Percentiles rank a stretch among this genome's conserved stretches.
phyloP scores from a whole-genome alignment of 2,329 filamentous ascomycete species.

The Fusarium lateritium region DNA sequence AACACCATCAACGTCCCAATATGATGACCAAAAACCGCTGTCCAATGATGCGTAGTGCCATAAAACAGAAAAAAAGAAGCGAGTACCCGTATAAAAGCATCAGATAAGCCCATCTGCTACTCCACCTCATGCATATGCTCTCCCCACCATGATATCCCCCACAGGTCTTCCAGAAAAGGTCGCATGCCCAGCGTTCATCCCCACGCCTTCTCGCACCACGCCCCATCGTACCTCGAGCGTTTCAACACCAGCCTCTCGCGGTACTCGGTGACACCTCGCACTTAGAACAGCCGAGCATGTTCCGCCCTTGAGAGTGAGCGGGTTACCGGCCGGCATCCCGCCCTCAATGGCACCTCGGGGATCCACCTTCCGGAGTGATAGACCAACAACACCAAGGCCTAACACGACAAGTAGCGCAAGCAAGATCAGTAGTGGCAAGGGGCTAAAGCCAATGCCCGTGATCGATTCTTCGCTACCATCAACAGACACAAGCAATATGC shows the following conservation, averaged over 20 bases:
- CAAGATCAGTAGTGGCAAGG: constrained; percentile 59
- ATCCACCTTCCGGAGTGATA: constrained; percentile 60
- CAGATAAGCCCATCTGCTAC: background rate
- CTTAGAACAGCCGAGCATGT: constrained; percentile 68
- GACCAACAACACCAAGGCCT: constrained; percentile 52
- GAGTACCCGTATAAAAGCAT: background rate
- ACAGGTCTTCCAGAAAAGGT: constrained; percentile 59
- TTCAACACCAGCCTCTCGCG: constrained; percentile 54
- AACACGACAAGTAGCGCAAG: constrained; percentile 58
- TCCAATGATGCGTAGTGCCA: constrained; percentile 7
- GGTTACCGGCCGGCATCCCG: constrained; percentile 61
- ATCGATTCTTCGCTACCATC: constrained; percentile 44
- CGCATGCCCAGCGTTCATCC: constrained; percentile 59
- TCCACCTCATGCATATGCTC: constrained; percentile 43
- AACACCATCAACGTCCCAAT: constrained; percentile 19
- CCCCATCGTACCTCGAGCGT: constrained; percentile 61
- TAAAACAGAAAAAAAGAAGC: background rate
- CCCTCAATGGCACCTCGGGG: constrained; percentile 53
- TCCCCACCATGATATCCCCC: constrained; percentile 47
- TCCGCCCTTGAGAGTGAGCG: constrained; percentile 63
- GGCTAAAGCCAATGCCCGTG: constrained; percentile 59
- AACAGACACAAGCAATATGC: constrained; percentile 57
- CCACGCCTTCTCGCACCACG: constrained; percentile 59
- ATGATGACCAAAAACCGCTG: constrained; percentile 2
- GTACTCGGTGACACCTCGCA: constrained; percentile 61